Evolutionary conservation across 2,329 filamentous ascomycete species (phyloP), one percentile per base, ranked within the genome.

Genomic region (Calonectria hawksworthii): DNA sequence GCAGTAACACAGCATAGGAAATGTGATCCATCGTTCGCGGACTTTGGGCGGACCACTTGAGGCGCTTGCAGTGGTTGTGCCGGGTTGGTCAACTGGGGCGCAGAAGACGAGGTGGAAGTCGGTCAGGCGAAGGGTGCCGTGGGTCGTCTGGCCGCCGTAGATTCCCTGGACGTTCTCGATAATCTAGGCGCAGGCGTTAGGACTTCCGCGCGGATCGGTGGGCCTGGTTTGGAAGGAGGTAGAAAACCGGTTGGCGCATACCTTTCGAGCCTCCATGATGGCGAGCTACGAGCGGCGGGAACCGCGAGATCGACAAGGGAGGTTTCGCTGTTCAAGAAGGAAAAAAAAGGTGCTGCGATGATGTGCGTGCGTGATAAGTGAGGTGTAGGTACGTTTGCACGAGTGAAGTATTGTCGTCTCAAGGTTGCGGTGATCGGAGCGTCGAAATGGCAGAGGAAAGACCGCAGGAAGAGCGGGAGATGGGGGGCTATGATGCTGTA

Each of bases 11-110:
- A 99, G 95, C 86, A 99, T 96, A 30, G 96, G 96, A 85, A 96
- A 99, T 21, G 97, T 96, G 70, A 99, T 95, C 95, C 96, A 99
- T 83, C 94, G 92, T 85, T 98, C 95, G 83, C 93, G 86, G 66
- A 81, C 80, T 75, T 83, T 86, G 6, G 84, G 83, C 16, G 83
- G 82, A 18, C 78, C 36, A 23, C 76, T 72, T n/a, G 76, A 66
- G 14, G 75, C 52, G 34, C 82, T 77, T 16, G 75, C n/a, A 28
- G 79, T 38, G 21, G 82, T 70, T 67, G 63, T 74, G 47, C 63
- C 73, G 71, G 79, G 80, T 77, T 82, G 83, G 61, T 82, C 85
- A 64, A 81, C 82, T 52, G 86, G 88, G 52, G 85, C 88, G 77
- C 84, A 88, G 80, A 91, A 91, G 70, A 91, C 86, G 75, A 91